Percentiles rank a stretch among this genome's conserved stretches.
phyloP scores from a whole-genome alignment of 441 rosid genomes.

The Populus hybrid region DNA sequence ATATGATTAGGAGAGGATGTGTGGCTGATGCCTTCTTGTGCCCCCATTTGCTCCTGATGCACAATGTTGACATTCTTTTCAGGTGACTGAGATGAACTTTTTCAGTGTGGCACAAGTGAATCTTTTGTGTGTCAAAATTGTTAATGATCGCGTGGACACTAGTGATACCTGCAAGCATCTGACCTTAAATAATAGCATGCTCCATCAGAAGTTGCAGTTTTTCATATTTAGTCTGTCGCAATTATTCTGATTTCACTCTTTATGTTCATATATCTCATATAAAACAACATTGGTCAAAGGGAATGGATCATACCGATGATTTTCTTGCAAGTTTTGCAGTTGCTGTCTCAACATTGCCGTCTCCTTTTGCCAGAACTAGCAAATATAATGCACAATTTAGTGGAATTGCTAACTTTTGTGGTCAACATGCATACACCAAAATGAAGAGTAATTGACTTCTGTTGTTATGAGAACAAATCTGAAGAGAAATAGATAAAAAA shows the following conservation, averaged over 20 bases:
- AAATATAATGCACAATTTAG: conserved; percentile 19
- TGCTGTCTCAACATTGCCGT: conserved; percentile 78
- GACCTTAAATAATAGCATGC: neutral
- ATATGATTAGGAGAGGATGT: too few species aligned
- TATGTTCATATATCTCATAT: neutral
- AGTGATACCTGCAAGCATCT: neutral
- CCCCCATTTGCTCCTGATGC: too few species aligned
- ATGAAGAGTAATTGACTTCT: neutral
- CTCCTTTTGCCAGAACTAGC: conserved; percentile 88
- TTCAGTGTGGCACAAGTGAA: too few species aligned
- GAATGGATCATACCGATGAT: conserved; percentile 57
- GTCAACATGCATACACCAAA: neutral
- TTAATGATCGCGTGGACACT: neutral
- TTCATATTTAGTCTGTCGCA: neutral
- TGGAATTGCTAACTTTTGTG: neutral
- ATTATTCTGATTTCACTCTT: neutral
- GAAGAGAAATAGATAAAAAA: neutral
- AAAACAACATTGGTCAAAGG: conserved; percentile 9
- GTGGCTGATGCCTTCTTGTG: too few species aligned
- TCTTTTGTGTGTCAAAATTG: too few species aligned
- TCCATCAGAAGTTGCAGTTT: neutral
- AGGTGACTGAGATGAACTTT: too few species aligned
- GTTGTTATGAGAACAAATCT: neutral
- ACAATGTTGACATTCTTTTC: too few species aligned
- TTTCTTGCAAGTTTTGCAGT: conserved; percentile 73